Evolutionary conservation across 2,329 filamentous ascomycete species (phyloP), one percentile per base, ranked within the genome.

Genomic region (Paracoccidioides lutzii): DNA sequence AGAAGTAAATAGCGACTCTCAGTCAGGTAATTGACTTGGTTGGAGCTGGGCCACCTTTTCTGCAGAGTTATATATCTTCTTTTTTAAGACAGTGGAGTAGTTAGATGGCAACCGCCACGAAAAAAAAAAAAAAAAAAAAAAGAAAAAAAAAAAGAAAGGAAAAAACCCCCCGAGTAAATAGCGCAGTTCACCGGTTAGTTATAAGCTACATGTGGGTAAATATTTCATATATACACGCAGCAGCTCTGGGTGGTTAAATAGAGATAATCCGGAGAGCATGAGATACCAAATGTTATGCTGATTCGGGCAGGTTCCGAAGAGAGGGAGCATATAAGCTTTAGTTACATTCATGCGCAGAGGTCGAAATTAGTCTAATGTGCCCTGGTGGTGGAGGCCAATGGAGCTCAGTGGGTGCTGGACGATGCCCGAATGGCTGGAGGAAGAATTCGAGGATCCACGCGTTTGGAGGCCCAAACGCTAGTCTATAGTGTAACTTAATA

Each of bases 221-320:
- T 22, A 22, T 22, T 1, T 22, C 22, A 22, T 22, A 22, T 22
- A 32, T 2, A 41, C 8, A n/a, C 4, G 38, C 10, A 30, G 49
- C 22, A 14, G 32, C 37, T n/a, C 12, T 14, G 22, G 28, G 40
- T 22, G 22, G 32, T 52, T 52, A 52, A 52, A 52, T 52, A 52
- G 33, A 28, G 10, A 50, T 28, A 37, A 12, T 14, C 3, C 3
- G 6, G n/a, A 30, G 43, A 46, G 15, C 30, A 30, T 28, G 3
- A 32, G 8, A 38, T 46, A 33, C 14, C 9, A 14, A 37, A 40
- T 2, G 28, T 15, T 41, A 22, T 15, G 28, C 37, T 4, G 10
- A 52, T 37, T 52, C 49, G 49, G 49, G 37, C 15, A 52, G 37
- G 38, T 40, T 52, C 49, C 49, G 49, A 52, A 22, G 49, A 42